Evolutionary conservation across 2,329 filamentous ascomycete species (phyloP), one percentile per base, ranked within the genome.

Genomic region (Dactylellina cionopaga): DNA sequence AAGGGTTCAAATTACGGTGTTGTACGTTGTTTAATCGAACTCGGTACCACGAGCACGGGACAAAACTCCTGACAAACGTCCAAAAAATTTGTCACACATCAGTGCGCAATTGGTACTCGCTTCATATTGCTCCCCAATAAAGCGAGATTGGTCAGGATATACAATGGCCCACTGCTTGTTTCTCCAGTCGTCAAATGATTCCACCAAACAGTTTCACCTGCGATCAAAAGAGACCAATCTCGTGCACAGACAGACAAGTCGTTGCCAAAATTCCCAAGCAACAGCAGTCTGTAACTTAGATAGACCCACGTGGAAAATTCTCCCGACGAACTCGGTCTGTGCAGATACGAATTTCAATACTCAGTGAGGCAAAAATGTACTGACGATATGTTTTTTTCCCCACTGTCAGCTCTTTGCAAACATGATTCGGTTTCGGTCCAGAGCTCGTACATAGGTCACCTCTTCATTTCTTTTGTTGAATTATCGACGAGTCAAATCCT

Each of bases 1-100:
- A 35, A 17, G 22, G 60, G 60, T n/a, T n/a, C n/a, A n/a, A n/a
- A 24, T 56, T 25, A 33, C 49, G 31, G 62, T 55, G 56, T 64
- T 58, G 63, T 17, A 68, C 46, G 47, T 56, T 59, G 46, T 63
- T 58, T 49, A 41, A 64, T 64, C 24, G 52, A 39, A 44, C 63
- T 68, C 63, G 63, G 43, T 68, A 68, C 63, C 63, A 35, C 33
- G 19, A 52, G 46, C n/a, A 37, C 43, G 63, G 63, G 33, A 68
- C 37, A 59, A 59, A 68, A 39, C 37, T 43, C 24, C 22, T 17
- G 19, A 22, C 33, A n/a, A n/a, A n/a, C n/a, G n/a, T 49, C 35
- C 37, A 44, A 33, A 27, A 11, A 43, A 25, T 19, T 58, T 49
- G 41, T 66, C 51, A 56, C 62, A 64, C 59, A 54, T 55, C 59